Percentiles rank a stretch among this genome's conserved stretches.
phyloP scores from a whole-genome alignment of 1,284 basidiomycete species.

The Farysia itapuensis region DNA sequence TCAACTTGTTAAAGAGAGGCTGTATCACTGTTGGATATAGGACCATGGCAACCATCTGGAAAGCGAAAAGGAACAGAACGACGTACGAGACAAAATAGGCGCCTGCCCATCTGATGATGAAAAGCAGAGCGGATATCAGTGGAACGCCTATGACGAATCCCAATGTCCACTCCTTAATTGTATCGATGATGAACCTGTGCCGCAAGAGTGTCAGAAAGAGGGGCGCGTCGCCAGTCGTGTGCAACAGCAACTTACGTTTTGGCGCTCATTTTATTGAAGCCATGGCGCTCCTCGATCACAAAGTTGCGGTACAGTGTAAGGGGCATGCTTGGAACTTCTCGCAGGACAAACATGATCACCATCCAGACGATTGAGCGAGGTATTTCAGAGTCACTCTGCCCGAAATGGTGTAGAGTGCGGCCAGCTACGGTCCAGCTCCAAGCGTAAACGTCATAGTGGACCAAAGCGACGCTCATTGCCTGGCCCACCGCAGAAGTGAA shows the following conservation, averaged over 20 bases:
- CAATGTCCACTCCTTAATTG: constrained; percentile 77
- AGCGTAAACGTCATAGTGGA: constrained; percentile 77
- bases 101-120: constrained; percentile 89
- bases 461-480: constrained; percentile 70
- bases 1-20: constrained; percentile 94
- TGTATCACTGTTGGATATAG: constrained; percentile 74
- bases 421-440: constrained; percentile 75
- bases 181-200: constrained; percentile 69
- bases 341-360: constrained; percentile 45
- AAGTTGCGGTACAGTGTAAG: constrained; percentile 78
- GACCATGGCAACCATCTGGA: constrained; percentile 70
- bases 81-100: constrained; percentile 54
- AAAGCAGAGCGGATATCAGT: constrained; percentile 81
- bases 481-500: constrained; percentile 75
- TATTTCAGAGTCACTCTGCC: constrained; percentile 65
- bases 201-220: not conserved
- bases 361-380: constrained; percentile 77
- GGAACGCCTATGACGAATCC: constrained; percentile 79
- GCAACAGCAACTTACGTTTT: not conserved
- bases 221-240: not conserved
- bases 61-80: constrained; percentile 61
- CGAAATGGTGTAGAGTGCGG: constrained; percentile 51
- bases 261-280: constrained; percentile 91
- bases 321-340: constrained; percentile 70
- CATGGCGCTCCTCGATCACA: constrained; percentile 89